Evolutionary conservation across 2,329 filamentous ascomycete genomes (phyloP).

Genomic region (Monilinia fructigena): DNA sequence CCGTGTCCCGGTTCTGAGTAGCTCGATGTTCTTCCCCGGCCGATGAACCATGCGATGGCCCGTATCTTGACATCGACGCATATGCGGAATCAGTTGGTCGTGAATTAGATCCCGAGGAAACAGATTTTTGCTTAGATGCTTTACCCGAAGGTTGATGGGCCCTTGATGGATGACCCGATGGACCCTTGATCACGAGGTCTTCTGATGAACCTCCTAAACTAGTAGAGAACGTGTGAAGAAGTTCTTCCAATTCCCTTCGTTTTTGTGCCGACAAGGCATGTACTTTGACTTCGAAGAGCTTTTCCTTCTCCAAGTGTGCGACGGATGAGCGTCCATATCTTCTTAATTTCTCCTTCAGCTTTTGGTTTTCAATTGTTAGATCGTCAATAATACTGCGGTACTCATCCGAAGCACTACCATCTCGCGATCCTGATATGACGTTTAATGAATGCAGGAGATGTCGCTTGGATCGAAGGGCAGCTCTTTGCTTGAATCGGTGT

Average conservation of each 20-base stretch:
- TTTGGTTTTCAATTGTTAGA: slow-evolving; percentile 79
- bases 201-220: slow-evolving; percentile 53
- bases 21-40: slow-evolving; percentile 14
- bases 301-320: slow-evolving; percentile 68
- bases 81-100: slow-evolving; percentile 54
- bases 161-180: neutral
- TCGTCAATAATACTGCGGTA: slow-evolving; percentile 85
- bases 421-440: slow-evolving; percentile 21
- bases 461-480: neutral
- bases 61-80: slow-evolving; percentile 59
- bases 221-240: slow-evolving; percentile 68
- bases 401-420: slow-evolving; percentile 56
- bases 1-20: slow-evolving; percentile 28
- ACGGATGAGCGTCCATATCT: slow-evolving; percentile 68
- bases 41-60: slow-evolving; percentile 27
- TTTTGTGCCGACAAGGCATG: slow-evolving; percentile 71
- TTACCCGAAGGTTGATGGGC: neutral
- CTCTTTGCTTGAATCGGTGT: slow-evolving; percentile 13
- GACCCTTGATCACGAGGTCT: neutral
- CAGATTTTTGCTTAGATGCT: slow-evolving; percentile 41
- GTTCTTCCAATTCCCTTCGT: slow-evolving; percentile 73
- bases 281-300: slow-evolving; percentile 78
- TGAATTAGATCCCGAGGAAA: slow-evolving; percentile 38
- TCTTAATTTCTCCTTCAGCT: slow-evolving; percentile 69
- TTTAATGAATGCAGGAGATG: neutral